Percentiles rank a stretch among this genome's conserved stretches.
Evolutionary conservation across 768 basidiomycete species (phyloP).

Genomic region (Mycena pura): DNA sequence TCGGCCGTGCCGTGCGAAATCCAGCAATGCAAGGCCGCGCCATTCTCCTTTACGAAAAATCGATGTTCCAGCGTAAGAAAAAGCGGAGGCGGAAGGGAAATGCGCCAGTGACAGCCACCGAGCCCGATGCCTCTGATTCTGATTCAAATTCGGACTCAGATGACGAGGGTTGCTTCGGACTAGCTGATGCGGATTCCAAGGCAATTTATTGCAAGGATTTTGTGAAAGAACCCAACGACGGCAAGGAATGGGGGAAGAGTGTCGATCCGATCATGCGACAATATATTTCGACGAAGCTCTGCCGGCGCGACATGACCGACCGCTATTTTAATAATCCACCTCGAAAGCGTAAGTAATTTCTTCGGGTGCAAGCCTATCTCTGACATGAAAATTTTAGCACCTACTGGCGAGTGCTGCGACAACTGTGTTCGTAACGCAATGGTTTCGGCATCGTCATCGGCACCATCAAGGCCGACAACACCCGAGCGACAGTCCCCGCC

Average conservation of each 20-base stretch:
- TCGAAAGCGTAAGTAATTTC: slow-evolving; percentile 28
- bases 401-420: no score
- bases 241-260: slow-evolving; percentile 35
- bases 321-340: slow-evolving; percentile 41
- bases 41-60: slow-evolving; percentile 33
- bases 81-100: neutral
- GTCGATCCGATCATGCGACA: slow-evolving; percentile 37
- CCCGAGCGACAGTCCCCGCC: no score
- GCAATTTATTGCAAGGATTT: no score
- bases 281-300: slow-evolving; percentile 36
- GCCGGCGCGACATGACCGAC: slow-evolving; percentile 37
- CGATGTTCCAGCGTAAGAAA: slow-evolving; percentile 34
- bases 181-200: slow-evolving; percentile 12
- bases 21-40: slow-evolving; percentile 30
- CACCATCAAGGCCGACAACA: no score
- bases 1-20: slow-evolving; percentile 34
- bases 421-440: no score
- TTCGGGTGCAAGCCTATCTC: no score
- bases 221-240: slow-evolving; percentile 10
- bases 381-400: no score
- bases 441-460: no score
- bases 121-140: neutral
- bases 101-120: no score
- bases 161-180: neutral
- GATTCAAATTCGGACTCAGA: neutral